Evolutionary conservation across 306 rosid species (phyloP).

Genomic region (Pyrus betulifolia): DNA sequence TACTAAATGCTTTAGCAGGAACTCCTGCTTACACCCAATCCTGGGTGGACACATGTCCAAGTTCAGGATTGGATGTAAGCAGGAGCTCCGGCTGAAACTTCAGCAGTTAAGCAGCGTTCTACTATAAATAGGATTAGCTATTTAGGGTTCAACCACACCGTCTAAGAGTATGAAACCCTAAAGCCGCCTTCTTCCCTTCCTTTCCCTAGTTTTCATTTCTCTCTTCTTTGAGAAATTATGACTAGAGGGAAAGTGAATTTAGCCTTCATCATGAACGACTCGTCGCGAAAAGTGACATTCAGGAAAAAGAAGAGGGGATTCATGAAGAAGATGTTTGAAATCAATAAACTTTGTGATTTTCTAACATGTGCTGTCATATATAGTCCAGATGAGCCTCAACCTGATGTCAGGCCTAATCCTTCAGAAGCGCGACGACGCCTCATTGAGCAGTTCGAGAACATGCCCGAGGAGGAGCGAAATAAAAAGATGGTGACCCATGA

Average conservation of each 20-base stretch:
- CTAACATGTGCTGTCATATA: conserved; percentile 49
- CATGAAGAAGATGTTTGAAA: conserved; percentile 46
- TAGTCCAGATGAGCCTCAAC: conserved; percentile 31
- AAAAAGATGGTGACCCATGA: conserved; percentile 30
- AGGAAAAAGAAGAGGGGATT: conserved; percentile 63
- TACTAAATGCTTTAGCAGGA: no score
- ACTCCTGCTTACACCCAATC: no score
- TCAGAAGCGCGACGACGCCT: conserved; percentile 20
- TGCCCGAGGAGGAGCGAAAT: conserved; percentile 26
- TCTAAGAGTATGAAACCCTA: no score
- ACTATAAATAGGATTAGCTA: background rate
- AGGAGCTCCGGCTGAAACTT: no score
- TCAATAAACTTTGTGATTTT: conserved; percentile 48
- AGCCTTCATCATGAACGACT: conserved; percentile 23
- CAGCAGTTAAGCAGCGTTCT: no score
- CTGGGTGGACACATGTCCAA: no score
- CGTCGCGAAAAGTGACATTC: conserved; percentile 46
- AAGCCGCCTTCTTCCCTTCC: no score
- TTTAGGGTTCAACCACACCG: background rate
- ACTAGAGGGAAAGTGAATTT: conserved; percentile 49
- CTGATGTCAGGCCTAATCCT: conserved; percentile 44
- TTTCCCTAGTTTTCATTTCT: background rate
- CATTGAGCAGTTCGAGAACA: conserved; percentile 13
- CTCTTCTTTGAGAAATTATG: conserved; percentile 20
- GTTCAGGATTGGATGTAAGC: no score